phyloP scores from a whole-genome alignment of 2,329 filamentous ascomycete species.

The Venturia oleaginea region DNA sequence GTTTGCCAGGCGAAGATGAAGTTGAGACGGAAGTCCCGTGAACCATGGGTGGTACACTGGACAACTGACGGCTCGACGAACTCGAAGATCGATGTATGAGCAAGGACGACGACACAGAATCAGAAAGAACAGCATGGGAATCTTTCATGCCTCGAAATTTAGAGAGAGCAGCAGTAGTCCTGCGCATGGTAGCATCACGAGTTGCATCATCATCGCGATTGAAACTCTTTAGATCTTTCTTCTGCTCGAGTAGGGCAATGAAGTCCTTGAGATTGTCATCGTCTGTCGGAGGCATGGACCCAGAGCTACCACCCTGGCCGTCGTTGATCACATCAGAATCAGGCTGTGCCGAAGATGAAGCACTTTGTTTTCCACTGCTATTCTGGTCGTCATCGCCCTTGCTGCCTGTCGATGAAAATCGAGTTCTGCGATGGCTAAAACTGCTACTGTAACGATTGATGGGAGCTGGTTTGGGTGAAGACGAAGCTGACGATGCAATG shows the following conservation, averaged over 20 bases:
- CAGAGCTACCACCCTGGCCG: constrained; percentile 43
- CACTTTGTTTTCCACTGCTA: constrained; percentile 72
- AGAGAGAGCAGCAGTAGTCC: constrained; percentile 68
- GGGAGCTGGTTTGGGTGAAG: constrained; percentile 69
- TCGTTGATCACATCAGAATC: constrained; percentile 72
- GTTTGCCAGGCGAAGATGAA: constrained; percentile 86
- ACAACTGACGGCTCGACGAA: constrained; percentile 65
- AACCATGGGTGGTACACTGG: constrained; percentile 52
- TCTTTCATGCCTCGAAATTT: constrained; percentile 86
- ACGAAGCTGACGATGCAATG: constrained; percentile 56
- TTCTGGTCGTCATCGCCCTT: constrained; percentile 63
- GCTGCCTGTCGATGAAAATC: constrained; percentile 66
- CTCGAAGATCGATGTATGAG: constrained; percentile 75
- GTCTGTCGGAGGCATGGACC: constrained; percentile 64
- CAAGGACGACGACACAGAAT: constrained; percentile 86
- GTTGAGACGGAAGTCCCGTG: constrained; percentile 65
- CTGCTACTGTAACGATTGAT: constrained; percentile 88
- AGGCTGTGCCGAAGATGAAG: constrained; percentile 60
- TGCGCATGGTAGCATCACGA: constrained; percentile 61
- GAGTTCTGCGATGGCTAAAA: constrained; percentile 75
- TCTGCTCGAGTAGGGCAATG: constrained; percentile 75
- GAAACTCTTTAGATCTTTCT: constrained; percentile 78
- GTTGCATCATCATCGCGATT: constrained; percentile 51
- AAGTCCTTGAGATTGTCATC: constrained; percentile 94
- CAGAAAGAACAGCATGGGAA: constrained; percentile 77